phyloP scores from a whole-genome alignment of 352 stramenopile genomes.

The Pythium coloratum region DNA sequence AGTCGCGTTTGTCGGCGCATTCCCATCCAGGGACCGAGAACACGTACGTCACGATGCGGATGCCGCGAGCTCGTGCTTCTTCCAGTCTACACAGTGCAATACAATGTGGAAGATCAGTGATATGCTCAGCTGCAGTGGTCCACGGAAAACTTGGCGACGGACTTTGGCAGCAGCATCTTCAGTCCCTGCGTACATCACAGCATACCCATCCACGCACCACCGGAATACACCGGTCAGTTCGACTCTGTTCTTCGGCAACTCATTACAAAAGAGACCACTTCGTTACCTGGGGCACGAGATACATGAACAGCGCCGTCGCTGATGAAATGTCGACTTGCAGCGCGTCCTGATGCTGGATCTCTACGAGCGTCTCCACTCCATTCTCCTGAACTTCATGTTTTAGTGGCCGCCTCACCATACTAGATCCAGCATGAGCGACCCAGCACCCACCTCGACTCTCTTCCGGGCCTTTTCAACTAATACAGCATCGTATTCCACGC shows the following conservation, averaged over 20 bases:
- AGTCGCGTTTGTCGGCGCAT: constrained; percentile 51
- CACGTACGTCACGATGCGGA: constrained; percentile 83
- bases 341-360: constrained; percentile 65
- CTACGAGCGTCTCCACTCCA: constrained; percentile 41
- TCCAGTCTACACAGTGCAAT: constrained; percentile 46
- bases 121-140: neutral
- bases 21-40: constrained; percentile 81
- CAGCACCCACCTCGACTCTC: constrained; percentile 40
- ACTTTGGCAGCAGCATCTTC: constrained; percentile 74
- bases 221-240: constrained; percentile 4
- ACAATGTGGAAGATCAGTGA: neutral
- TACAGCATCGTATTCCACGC: constrained; percentile 74
- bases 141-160: neutral
- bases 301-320: constrained; percentile 77
- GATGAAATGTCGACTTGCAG: constrained; percentile 54
- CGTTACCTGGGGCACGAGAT: constrained; percentile 73
- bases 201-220: constrained; percentile 6
- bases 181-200: constrained; percentile 43
- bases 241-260: neutral
- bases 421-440: no score
- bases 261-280: neutral
- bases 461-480: constrained; percentile 49
- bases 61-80: constrained; percentile 50
- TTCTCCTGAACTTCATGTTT: constrained; percentile 32
- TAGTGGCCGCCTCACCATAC: no score